Percentiles rank a stretch among this genome's conserved stretches.
These are phyloP conservation scores for Fraxinus excelsior DNA, from an alignment of 257 asterid species.

Conservation along the genomic window DNA sequence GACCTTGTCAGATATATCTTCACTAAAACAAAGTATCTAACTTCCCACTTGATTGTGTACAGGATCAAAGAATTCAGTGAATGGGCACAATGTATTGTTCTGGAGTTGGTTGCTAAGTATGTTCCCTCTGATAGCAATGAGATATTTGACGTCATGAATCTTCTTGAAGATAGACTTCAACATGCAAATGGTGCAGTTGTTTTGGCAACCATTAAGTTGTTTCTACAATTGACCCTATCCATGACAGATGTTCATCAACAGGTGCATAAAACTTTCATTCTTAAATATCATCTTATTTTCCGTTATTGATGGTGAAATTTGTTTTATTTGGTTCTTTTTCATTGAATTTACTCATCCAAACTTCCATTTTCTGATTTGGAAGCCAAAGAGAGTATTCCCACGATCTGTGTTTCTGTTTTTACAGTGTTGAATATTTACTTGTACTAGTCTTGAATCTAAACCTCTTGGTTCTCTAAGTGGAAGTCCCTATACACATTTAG, in stretches of 20 bases:
- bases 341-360: slow-evolving; percentile 9
- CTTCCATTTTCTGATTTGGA: slow-evolving; percentile 9
- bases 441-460: neutral
- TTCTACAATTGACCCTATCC: slow-evolving; percentile 90
- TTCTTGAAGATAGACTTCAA: slow-evolving; percentile 99
- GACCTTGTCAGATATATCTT: neutral
- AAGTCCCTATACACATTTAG: neutral
- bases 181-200: slow-evolving; percentile 99
- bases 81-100: slow-evolving; percentile 97
- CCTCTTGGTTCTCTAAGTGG: neutral
- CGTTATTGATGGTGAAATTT: slow-evolving; percentile 15
- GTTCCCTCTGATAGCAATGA: slow-evolving; percentile 88
- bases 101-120: slow-evolving; percentile 88
- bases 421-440: neutral
- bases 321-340: slow-evolving; percentile 16
- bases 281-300: slow-evolving; percentile 9
- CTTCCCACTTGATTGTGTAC: slow-evolving; percentile 36
- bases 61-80: slow-evolving; percentile 93
- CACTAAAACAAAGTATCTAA: slow-evolving; percentile 20
- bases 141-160: slow-evolving; percentile 98
- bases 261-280: slow-evolving; percentile 46
- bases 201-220: slow-evolving; percentile 88
- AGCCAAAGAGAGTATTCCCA: slow-evolving; percentile 18
- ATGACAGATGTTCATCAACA: slow-evolving; percentile 99
- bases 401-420: slow-evolving; percentile 9